Percentiles rank a stretch among this genome's conserved stretches.
Conservation (phyloP, 2,329 filamentous ascomycete genomes). For the Fusarium bulbicola region DNA sequence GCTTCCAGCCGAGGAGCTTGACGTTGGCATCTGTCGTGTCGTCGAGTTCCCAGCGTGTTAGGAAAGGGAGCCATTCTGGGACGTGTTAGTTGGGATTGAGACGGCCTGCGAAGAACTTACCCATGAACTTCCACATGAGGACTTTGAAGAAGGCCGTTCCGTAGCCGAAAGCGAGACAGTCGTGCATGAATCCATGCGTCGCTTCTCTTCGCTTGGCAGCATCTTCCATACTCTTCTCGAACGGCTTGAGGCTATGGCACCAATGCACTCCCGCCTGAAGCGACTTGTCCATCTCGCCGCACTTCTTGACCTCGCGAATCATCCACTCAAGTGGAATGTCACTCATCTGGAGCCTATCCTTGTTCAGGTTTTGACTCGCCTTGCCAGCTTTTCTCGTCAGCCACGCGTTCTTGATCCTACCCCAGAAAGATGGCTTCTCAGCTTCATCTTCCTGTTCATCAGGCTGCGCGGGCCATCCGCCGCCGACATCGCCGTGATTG, state of each 20-base stretch:
- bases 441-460: constrained; percentile 32
- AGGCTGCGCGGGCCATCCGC: constrained; percentile 55
- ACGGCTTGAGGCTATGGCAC: constrained; percentile 45
- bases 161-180: constrained; percentile 49
- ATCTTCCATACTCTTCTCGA: constrained; percentile 46
- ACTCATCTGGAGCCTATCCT: constrained; percentile 55
- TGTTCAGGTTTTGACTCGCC: constrained; percentile 43
- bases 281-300: constrained; percentile 44
- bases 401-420: constrained; percentile 50
- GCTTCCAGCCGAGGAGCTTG: constrained; percentile 26
- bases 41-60: constrained; percentile 53
- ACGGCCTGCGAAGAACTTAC: constrained; percentile 38
- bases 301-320: constrained; percentile 57
- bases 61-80: constrained; percentile 51
- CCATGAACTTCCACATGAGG: constrained; percentile 55
- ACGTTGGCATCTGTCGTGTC: constrained; percentile 19
- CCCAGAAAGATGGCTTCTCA: constrained; percentile 45
- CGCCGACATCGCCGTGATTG: constrained; percentile 63
- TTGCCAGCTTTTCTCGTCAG: constrained; percentile 46
- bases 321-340: constrained; percentile 63
- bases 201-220: constrained; percentile 39
- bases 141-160: constrained; percentile 52
- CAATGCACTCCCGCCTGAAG: constrained; percentile 47
- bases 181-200: constrained; percentile 50
- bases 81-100: not conserved